These are phyloP conservation scores for Mycogone perniciosa DNA, from an alignment of 2,329 filamentous ascomycete genomes.

Conservation along the genomic window DNA sequence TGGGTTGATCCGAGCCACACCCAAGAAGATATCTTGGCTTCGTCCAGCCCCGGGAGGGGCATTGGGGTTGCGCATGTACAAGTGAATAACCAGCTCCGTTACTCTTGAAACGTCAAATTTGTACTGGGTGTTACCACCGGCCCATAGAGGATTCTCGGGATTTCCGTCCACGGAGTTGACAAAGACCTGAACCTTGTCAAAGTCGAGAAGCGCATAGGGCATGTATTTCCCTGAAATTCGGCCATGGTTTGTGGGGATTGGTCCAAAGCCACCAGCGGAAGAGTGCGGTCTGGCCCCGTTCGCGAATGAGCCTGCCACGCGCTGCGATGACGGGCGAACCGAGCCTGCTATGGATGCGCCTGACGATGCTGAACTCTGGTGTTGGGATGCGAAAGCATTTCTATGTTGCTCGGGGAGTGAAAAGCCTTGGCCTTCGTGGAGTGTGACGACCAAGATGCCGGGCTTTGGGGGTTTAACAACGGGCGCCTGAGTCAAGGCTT, in stretches of 20 bases:
- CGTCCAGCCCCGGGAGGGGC: conserved; percentile 80
- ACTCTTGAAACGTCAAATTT: conserved; percentile 98
- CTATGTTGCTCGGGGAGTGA: conserved; percentile 87
- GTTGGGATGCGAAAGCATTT: conserved; percentile 64
- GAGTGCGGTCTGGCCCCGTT: conserved; percentile 70
- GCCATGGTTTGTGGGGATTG: conserved; percentile 87
- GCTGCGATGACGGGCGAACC: conserved; percentile 51
- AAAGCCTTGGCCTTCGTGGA: conserved; percentile 88
- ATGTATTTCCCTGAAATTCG: conserved; percentile 94
- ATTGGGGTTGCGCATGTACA: conserved; percentile 90
- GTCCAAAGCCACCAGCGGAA: conserved; percentile 75
- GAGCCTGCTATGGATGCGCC: conserved; percentile 47
- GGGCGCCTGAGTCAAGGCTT: conserved; percentile 70
- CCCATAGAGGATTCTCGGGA: conserved; percentile 92
- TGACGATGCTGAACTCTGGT: conserved; percentile 69
- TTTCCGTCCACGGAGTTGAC: conserved; percentile 94
- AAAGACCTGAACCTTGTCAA: conserved; percentile 98
- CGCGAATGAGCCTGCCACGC: conserved; percentile 56
- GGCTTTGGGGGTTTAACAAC: conserved; percentile 69
- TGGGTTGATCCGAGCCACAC: conserved; percentile 84
- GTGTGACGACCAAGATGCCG: conserved; percentile 91
- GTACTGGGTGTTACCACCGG: conserved; percentile 97
- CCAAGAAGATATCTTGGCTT: conserved; percentile 94
- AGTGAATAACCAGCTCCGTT: conserved; percentile 82
- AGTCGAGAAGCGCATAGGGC: conserved; percentile 93